These are phyloP conservation scores for Microbotryum intermedium DNA, from an alignment of 1,284 basidiomycete species.

Conservation along the genomic window DNA sequence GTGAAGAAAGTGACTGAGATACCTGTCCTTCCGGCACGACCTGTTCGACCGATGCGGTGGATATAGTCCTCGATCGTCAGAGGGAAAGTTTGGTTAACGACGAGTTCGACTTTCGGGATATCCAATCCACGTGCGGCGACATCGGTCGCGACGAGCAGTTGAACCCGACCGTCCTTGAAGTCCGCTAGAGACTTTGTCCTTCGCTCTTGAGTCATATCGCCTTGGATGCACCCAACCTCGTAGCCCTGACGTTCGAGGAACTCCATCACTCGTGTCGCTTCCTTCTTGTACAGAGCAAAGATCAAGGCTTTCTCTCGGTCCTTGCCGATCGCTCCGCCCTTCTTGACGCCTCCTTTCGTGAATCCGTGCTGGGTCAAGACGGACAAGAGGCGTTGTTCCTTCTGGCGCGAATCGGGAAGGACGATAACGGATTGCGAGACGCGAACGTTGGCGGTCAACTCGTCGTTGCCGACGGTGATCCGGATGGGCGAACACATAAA, in stretches of 20 bases:
- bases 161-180: constrained; percentile 78
- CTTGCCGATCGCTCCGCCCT: constrained; percentile 38
- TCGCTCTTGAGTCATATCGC: constrained; percentile 80
- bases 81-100: constrained; percentile 87
- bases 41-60: constrained; percentile 93
- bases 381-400: constrained; percentile 55
- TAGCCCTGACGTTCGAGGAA: constrained; percentile 72
- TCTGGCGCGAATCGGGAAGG: constrained; percentile 73
- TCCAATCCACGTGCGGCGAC: constrained; percentile 94
- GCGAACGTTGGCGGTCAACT: constrained; percentile 85
- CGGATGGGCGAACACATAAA: constrained; percentile 77
- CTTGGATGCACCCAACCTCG: constrained; percentile 73
- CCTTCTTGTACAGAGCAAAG: constrained; percentile 97
- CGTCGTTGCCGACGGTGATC: constrained; percentile 91
- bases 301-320: constrained; percentile 66
- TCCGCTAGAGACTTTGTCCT: constrained; percentile 78
- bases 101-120: constrained; percentile 84
- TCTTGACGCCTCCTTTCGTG: constrained; percentile 34
- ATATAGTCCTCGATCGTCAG: constrained; percentile 80
- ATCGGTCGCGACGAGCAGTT: constrained; percentile 89
- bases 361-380: constrained; percentile 32
- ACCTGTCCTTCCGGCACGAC: constrained; percentile 81
- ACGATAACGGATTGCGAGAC: constrained; percentile 77
- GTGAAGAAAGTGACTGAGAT: constrained; percentile 92
- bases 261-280: constrained; percentile 79